Evolutionary conservation across 805 yeast species (phyloP), one percentile per base, ranked within the genome.

Genomic region (Candida khao-thaluensis): DNA sequence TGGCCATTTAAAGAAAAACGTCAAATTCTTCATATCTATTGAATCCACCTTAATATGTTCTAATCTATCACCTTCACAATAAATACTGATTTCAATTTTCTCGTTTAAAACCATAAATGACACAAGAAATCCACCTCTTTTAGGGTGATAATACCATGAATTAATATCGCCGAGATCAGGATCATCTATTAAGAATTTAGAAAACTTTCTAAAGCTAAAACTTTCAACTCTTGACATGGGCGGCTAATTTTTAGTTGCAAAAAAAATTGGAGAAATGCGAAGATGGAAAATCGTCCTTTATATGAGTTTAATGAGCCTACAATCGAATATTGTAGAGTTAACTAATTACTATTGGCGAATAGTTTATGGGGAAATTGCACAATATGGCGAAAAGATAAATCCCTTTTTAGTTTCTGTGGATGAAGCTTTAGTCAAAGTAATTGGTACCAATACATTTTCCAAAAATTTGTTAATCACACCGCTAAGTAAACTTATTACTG

Each of bases 141-240:
- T 62, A 2, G 69, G 69, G 28, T 45, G 53, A 39, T 63, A 68
- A 38, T 47, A 42, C 69, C 69, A 63, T 6, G 43, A 22, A 14
- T 42, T 45, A n/a, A 28, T 24, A 9, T 33, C 11, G 7, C 7
- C 35, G 6, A 14, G 3, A 5, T 31, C 24, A 10, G 24, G 7
- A 10, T 22, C 24, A 10, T 28, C 29, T 5, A 35, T 25, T 8
- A 39, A 22, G 18, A 40, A 30, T 24, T 38, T 41, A 33, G 35
- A 45, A 23, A 42, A 40, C 33, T 45, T 45, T 20, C 22, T 38
- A 7, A 38, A 23, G 12, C 7, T 38, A 25, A 38, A 38, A 11
- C 30, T 18, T 20, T 30, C 20, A 15, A 38, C 27, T 17, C 29
- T 30, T 15, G 37, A 30, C 41, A 38, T 38, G 23, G 30, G 32